These are phyloP conservation scores for Prunus dulcis DNA, from an alignment of 306 rosid genomes.

Conservation along the genomic window DNA sequence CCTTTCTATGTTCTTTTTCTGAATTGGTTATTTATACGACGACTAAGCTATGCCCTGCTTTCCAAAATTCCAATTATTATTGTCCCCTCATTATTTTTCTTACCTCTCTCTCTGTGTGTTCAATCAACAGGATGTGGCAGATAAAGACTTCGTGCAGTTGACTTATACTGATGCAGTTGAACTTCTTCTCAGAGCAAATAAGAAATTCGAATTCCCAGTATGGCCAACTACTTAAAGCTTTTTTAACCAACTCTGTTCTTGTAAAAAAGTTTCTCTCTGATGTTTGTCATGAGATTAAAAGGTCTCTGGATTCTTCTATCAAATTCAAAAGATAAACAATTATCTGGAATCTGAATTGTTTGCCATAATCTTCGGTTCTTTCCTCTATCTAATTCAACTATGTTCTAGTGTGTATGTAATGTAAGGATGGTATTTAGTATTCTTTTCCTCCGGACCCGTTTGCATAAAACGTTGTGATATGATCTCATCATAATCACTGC, in stretches of 20 bases:
- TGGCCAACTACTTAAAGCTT: slow-evolving; percentile 7
- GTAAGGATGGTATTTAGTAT: not conserved
- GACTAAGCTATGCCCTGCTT: not conserved
- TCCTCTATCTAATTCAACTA: not conserved
- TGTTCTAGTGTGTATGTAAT: not conserved
- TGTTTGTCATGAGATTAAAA: not conserved
- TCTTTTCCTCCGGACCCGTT: not conserved
- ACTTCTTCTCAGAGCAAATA: slow-evolving; percentile 69
- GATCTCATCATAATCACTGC: not conserved
- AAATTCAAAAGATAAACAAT: not conserved
- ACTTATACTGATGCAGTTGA: slow-evolving; percentile 86
- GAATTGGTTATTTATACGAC: not conserved
- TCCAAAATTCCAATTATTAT: not conserved
- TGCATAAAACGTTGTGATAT: not conserved
- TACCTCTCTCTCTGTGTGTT: slow-evolving; percentile 14
- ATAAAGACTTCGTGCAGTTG: slow-evolving; percentile 72
- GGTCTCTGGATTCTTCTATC: not conserved
- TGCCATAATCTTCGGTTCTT: not conserved
- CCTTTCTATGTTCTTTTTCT: not conserved
- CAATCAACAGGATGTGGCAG: slow-evolving; percentile 69
- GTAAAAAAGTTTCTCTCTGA: not conserved
- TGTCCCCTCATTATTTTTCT: not conserved
- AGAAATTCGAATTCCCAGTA: slow-evolving; percentile 97
- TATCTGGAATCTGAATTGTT: not conserved
- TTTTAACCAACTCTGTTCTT: not conserved